phyloP scores from a whole-genome alignment of 2,329 filamentous ascomycete genomes.

The Sclerotinia spermophila region DNA sequence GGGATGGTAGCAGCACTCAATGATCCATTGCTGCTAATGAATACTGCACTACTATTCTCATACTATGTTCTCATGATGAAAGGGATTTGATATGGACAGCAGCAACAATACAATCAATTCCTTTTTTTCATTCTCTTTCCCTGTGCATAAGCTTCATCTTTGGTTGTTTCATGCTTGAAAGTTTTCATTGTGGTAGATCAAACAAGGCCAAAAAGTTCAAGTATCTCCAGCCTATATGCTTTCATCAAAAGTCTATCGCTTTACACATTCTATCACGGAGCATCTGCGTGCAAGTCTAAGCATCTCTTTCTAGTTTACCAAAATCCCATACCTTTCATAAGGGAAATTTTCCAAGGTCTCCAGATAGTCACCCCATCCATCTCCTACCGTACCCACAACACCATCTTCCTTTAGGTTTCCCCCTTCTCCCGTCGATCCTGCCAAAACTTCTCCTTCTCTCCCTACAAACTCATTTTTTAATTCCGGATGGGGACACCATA shows the following conservation, averaged over 20 bases:
- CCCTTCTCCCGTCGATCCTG: conserved; percentile 59
- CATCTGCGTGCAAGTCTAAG: background rate
- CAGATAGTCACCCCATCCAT: conserved; percentile 59
- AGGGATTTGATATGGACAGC: background rate
- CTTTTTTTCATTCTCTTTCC: background rate
- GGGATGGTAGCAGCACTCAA: too few species aligned
- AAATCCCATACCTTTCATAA: conserved; percentile 57
- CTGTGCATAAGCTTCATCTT: background rate
- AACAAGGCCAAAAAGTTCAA: background rate
- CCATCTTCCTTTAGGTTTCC: conserved; percentile 43
- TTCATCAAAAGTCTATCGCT: background rate
- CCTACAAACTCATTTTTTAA: conserved; percentile 73
- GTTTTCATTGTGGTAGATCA: background rate
- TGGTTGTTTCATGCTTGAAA: background rate
- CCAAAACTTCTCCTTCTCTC: conserved; percentile 75
- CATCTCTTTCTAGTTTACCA: conserved; percentile 21
- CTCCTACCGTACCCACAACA: conserved; percentile 57
- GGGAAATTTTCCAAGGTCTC: conserved; percentile 52
- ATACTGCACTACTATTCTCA: background rate
- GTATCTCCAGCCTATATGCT: background rate
- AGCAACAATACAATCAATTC: background rate
- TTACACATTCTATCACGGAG: background rate
- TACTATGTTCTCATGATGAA: background rate
- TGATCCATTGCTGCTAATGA: background rate
- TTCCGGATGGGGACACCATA: conserved; percentile 86